A percentile compares a stretch with the other conserved stretches of the same genome.
phyloP scores from a whole-genome alignment of 306 rosid genomes.

The Hippophae tibetana region DNA sequence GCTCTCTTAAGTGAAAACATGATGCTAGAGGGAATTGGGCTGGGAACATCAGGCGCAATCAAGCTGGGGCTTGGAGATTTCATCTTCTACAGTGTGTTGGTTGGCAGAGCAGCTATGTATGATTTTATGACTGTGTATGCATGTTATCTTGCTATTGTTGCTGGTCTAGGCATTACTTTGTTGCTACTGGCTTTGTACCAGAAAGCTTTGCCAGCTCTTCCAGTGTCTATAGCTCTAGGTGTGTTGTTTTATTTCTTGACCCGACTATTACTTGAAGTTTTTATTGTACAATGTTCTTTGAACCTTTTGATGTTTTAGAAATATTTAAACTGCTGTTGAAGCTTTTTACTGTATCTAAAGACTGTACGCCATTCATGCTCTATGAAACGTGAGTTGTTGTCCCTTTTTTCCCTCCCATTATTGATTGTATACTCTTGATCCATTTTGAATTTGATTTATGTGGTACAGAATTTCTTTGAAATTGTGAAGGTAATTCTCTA shows the following conservation, averaged over 20 bases:
- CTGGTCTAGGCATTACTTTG: conserved; percentile 90
- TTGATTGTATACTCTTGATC: too few relatives aligned
- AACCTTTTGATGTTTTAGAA: conserved; percentile 75
- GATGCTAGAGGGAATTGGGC: conserved; percentile 79
- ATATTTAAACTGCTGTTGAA: not conserved
- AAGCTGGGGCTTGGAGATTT: conserved; percentile 93
- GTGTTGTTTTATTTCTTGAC: conserved; percentile 77
- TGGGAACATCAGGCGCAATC: conserved; percentile 88
- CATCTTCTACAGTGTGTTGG: conserved; percentile 91
- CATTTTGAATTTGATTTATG: too few relatives aligned
- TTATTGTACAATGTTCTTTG: conserved; percentile 76
- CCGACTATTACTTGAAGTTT: conserved; percentile 70
- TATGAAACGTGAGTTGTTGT: too few relatives aligned
- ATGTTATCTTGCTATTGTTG: conserved; percentile 89
- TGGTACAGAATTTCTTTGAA: too few relatives aligned
- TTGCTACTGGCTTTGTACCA: conserved; percentile 76
- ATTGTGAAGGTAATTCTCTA: too few relatives aligned
- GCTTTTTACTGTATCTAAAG: not conserved
- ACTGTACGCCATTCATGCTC: too few relatives aligned
- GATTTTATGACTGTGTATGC: conserved; percentile 94
- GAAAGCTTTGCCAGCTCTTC: conserved; percentile 96
- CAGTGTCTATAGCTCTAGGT: conserved; percentile 68
- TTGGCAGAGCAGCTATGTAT: conserved; percentile 96
- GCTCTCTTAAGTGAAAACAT: conserved; percentile 27
- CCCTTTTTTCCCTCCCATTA: too few relatives aligned